Percentiles rank a stretch among this genome's conserved stretches.
These are phyloP conservation scores for Gossypium gossypioides DNA, from an alignment of 441 rosid genomes.

Conservation along the genomic window DNA sequence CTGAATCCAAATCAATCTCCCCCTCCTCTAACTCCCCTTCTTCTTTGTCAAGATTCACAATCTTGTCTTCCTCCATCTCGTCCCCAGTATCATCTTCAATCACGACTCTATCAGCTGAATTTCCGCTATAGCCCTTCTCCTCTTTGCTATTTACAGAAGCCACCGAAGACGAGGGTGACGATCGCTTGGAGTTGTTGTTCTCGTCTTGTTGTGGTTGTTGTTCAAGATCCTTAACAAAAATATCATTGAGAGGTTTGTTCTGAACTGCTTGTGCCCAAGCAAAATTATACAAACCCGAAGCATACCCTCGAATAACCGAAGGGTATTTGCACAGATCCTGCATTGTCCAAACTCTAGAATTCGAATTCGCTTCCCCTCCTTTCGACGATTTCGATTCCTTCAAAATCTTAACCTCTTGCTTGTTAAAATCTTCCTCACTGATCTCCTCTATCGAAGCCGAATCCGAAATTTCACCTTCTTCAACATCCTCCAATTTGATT, in stretches of 20 bases:
- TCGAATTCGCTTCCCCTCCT: conserved; percentile 16
- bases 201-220: conserved; percentile 4
- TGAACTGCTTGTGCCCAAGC: conserved; percentile 99
- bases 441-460: conserved; percentile 53
- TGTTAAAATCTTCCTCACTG: conserved; percentile 52
- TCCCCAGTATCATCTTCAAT: conserved; percentile 54
- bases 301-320: conserved; percentile 33
- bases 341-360: conserved; percentile 75
- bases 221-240: conserved; percentile 48
- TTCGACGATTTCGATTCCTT: conserved; percentile 29
- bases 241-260: conserved; percentile 64
- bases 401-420: conserved; percentile 27
- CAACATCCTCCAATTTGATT: conserved; percentile 44
- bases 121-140: conserved; percentile 11
- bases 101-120: conserved; percentile 29
- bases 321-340: conserved; percentile 57
- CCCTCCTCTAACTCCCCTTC: conserved; percentile 94
- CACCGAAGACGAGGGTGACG: conserved; percentile 29
- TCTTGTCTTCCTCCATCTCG: conserved; percentile 30
- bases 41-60: conserved; percentile 40
- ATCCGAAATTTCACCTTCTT: conserved; percentile 88
- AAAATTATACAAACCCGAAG: conserved; percentile 56
- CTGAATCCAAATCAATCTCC: conserved; percentile 72
- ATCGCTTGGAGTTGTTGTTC: conserved; percentile 33
- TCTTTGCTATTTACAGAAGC: conserved; percentile 33